Base-by-base conservation (phyloP, 2,329 filamentous ascomycete genomes). In the Fusarium temperatum region DNA sequence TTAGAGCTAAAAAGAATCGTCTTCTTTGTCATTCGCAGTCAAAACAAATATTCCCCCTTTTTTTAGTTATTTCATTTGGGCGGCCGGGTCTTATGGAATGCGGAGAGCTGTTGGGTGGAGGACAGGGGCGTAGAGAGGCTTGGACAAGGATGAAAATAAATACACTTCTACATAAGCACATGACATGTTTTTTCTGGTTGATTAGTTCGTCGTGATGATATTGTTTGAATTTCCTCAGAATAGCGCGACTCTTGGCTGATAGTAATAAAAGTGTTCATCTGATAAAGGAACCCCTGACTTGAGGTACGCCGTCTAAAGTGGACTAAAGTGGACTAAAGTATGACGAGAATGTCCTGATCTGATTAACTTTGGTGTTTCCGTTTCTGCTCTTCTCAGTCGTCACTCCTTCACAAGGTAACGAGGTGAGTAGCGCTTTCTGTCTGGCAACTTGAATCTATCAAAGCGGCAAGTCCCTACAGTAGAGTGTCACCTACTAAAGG, bases 1-100 rank as follows among this genome's bases (percentile, higher is more conserved):
- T 78, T 78, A 78, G 77, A 78, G 70, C 51, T 70, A 78, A 78
- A 76, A 78, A 78, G 72, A 77, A 76, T 58, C 63, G 64, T 77
- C 66, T 75, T 78, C 65, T 78, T 70, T 75, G 72, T 78, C 67
- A 75, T 73, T 70, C 73, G 66, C 63, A 73, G 63, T 75, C 66
- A 66, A 70, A 69, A 64, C 64, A 73, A 72, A 77, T 78, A 78
- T 78, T 67, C 74, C 76, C 74, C 70, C 58, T 41, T 69, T 68
- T 72, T 66, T 50, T 50, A 66, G 72, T 57, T 61, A 66, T 70
- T 70, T 66, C 45, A 68, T 75, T 53, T 61, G 57, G 70, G 67
- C 54, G 66, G 72, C 53, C 58, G 53, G 66, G 45, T 75, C 58
- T 62, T 70, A 42, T 45, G n/a, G 28, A 44, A n/a, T 24, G 56